A percentile compares a stretch with the other conserved stretches of the same genome.
phyloP scores from a whole-genome alignment of 257 asterid genomes.

The Datura wrightii region DNA sequence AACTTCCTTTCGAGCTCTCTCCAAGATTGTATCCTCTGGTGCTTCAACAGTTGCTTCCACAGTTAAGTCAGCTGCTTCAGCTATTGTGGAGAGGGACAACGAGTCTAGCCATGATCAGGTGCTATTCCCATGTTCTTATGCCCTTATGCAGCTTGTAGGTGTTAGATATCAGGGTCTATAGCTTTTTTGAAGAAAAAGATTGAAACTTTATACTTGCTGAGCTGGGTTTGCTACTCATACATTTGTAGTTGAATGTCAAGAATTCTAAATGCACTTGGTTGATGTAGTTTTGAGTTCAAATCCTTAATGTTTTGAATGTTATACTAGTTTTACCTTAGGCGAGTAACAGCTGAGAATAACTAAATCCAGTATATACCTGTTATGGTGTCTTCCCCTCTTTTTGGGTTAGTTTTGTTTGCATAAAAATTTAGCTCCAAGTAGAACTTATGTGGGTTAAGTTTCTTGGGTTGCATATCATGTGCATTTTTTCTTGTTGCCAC shows the following conservation, averaged over 20 bases:
- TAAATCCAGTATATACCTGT: neutral
- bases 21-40: slow-evolving; percentile 81
- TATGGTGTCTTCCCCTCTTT: slow-evolving; percentile 8
- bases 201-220: slow-evolving; percentile 30
- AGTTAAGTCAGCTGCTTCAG: slow-evolving; percentile 88
- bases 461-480: slow-evolving; percentile 13
- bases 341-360: neutral
- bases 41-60: slow-evolving; percentile 86
- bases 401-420: neutral
- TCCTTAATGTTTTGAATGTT: slow-evolving; percentile 24
- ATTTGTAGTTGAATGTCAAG: neutral
- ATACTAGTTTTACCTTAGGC: neutral
- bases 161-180: slow-evolving; percentile 9
- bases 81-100: slow-evolving; percentile 75
- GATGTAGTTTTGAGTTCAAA: slow-evolving; percentile 12
- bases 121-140: neutral
- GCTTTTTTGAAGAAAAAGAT: slow-evolving; percentile 20
- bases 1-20: slow-evolving; percentile 69
- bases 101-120: slow-evolving; percentile 83
- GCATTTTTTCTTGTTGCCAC: neutral
- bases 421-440: neutral
- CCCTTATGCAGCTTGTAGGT: neutral
- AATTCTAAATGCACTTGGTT: neutral
- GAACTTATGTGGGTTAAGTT: slow-evolving; percentile 15
- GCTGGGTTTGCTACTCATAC: neutral